These are phyloP conservation scores for Colletotrichum tanaceti DNA, from an alignment of 2,329 filamentous ascomycete species.

Conservation along the genomic window DNA sequence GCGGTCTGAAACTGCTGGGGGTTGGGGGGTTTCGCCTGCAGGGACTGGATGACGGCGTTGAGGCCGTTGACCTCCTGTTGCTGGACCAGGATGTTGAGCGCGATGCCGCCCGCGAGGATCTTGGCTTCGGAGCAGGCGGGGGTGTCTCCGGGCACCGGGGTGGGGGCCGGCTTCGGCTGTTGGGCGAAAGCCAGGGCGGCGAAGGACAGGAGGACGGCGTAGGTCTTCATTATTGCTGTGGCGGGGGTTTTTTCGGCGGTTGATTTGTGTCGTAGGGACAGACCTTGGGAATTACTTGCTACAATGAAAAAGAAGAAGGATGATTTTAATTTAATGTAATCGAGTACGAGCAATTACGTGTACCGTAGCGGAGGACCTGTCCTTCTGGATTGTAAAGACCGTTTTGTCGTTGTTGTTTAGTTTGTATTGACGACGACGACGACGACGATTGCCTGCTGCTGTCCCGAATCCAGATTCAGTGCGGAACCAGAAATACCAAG, in stretches of 20 bases:
- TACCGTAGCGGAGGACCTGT: conserved; percentile 7
- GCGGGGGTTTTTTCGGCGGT: no score
- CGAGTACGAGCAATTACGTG: background rate
- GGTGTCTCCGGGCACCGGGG: conserved; percentile 23
- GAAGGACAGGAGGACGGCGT: conserved; percentile 34
- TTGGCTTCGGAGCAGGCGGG: conserved; percentile 38
- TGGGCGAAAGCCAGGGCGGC: conserved; percentile 25
- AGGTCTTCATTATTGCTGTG: conserved; percentile 32
- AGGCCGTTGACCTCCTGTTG: conserved; percentile 34
- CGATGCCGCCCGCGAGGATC: conserved; percentile 38
- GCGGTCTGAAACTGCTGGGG: conserved; percentile 39
- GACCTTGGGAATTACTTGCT: conserved; percentile 17
- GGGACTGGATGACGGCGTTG: conserved; percentile 29
- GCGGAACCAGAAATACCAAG: background rate
- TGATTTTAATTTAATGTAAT: conserved; percentile 16
- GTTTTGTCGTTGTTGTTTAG: conserved; percentile 23
- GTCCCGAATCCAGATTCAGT: conserved; percentile 38
- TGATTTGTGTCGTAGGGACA: background rate
- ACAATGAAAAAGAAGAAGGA: background rate
- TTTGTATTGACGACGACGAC: conserved; percentile 1
- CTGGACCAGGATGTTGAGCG: conserved; percentile 38
- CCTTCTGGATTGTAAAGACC: conserved; percentile 32
- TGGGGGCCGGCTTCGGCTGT: conserved; percentile 10
- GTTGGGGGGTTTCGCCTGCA: conserved; percentile 34
- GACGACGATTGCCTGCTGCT: conserved; percentile 2